Evolutionary conservation across 108 stramenopile genomes (phyloP), one percentile per base, ranked within the genome.

Genomic region (Cyclostephanos invisitatus): DNA sequence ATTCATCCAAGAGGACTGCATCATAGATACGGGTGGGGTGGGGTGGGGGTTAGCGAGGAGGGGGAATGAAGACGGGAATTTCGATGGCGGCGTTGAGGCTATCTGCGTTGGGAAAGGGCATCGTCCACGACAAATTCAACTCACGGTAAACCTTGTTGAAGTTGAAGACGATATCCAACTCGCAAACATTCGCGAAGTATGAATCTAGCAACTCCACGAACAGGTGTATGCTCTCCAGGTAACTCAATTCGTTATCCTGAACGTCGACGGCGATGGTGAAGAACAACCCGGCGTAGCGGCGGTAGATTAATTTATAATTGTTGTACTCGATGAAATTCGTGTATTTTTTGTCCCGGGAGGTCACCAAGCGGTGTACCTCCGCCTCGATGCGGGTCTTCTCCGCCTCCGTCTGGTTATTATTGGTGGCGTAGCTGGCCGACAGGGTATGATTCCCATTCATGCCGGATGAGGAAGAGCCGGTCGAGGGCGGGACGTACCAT

Each of bases 251-350:
- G 78, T 99, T 99, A 78, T 99, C 99, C 27, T 89, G 89, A 5
- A 97, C 84, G 75, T 99, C 99, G 58, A 98, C 98, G 15, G 97
- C 98, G 68, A 99, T 94, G 27, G 96, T 96, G 64, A 99, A 99
- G 83, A 97, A 99, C 53, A 99, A 82, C 11, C 98, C 98, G 12
- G 99, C 99, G 64, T 99, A 99, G 51, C 98, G 83, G 69, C 99
- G 91, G 79, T 99, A 99, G 58, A 99, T 98, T 9, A 99, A 68
- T 83, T 99, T 99, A 96, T 97, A 98, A 67, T 82, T 96, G 75
- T 97, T 94, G 85, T 93, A 96, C 85, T 99, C 99, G 70, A 99
- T 97, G 80, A 99, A 99, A 72, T 99, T 99, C 18, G 99, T 99
- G 82, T 97, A 98, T 68, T 97, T 98, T 60, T 96, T 91, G 68